Evolutionary conservation across 1,139 yeast genomes (phyloP).

Genomic region (Pichia sp.): DNA sequence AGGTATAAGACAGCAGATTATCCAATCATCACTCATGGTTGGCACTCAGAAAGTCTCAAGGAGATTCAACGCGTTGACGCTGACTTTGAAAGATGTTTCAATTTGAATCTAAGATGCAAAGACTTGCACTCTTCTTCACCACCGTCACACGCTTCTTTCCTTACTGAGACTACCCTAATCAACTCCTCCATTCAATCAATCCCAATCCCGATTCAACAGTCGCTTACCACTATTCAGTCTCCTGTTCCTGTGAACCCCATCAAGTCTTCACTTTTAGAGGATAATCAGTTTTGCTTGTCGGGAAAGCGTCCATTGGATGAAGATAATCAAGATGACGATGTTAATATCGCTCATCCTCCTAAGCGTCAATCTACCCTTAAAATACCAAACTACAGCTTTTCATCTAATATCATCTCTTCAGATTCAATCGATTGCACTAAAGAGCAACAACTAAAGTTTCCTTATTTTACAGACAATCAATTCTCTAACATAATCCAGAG

Average conservation of each 20-base stretch:
- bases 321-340: no score
- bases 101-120: background rate
- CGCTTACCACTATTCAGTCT: background rate
- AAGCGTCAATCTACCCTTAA: background rate
- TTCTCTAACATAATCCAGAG: background rate
- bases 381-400: background rate
- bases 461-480: background rate
- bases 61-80: background rate
- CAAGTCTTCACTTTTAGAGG: background rate
- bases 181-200: background rate
- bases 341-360: background rate
- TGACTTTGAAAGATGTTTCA: background rate
- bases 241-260: background rate
- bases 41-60: background rate
- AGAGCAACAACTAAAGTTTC: background rate
- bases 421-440: no score
- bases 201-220: background rate
- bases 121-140: background rate
- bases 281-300: background rate
- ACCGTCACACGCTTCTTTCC: background rate
- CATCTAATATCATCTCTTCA: conserved; percentile 5
- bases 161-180: background rate
- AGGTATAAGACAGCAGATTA: no score
- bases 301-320: no score
- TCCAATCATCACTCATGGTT: no score